Percentiles rank a stretch among this genome's conserved stretches.
These are phyloP conservation scores for Ceratocystis papillata DNA, from an alignment of 2,329 filamentous ascomycete species.

Conservation along the genomic window DNA sequence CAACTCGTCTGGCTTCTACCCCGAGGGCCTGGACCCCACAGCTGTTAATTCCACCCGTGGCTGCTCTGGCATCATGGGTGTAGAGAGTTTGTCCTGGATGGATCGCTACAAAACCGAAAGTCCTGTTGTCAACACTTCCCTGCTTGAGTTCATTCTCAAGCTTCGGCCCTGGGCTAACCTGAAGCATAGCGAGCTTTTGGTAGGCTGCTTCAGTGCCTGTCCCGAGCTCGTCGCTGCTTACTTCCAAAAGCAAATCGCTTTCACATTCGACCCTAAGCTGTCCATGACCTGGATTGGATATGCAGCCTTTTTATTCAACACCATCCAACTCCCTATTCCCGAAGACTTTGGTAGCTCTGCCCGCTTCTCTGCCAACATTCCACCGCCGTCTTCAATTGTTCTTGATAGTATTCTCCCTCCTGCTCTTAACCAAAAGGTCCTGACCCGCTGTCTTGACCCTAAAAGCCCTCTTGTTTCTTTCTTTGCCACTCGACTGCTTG, in stretches of 20 bases:
- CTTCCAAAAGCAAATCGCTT: conserved; percentile 67
- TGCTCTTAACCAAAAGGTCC: conserved; percentile 66
- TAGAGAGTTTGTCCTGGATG: conserved; percentile 61
- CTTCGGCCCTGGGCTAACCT: conserved; percentile 74
- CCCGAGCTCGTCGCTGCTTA: conserved; percentile 85
- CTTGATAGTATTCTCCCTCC: conserved; percentile 80
- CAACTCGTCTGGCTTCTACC: conserved; percentile 73
- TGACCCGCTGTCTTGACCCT: conserved; percentile 67
- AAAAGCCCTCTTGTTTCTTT: conserved; percentile 71
- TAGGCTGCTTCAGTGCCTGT: conserved; percentile 66
- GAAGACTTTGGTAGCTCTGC: conserved; percentile 56
- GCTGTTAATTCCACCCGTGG: conserved; percentile 29
- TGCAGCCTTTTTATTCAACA: conserved; percentile 74
- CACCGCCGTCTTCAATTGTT: conserved; percentile 67
- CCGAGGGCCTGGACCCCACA: conserved; percentile 52
- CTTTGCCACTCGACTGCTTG: conserved; percentile 70
- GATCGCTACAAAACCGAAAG: conserved; percentile 55
- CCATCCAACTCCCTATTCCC: conserved; percentile 64
- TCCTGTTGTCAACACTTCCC: conserved; percentile 65
- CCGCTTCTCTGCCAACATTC: conserved; percentile 48
- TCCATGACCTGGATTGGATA: conserved; percentile 94
- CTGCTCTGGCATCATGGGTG: conserved; percentile 44
- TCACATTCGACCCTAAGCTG: conserved; percentile 82
- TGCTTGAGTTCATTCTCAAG: conserved; percentile 67
- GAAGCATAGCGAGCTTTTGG: conserved; percentile 68